Evolutionary conservation across 192 early-diverging fungal species (phyloP).

Genomic region (Coemansia sp.): DNA sequence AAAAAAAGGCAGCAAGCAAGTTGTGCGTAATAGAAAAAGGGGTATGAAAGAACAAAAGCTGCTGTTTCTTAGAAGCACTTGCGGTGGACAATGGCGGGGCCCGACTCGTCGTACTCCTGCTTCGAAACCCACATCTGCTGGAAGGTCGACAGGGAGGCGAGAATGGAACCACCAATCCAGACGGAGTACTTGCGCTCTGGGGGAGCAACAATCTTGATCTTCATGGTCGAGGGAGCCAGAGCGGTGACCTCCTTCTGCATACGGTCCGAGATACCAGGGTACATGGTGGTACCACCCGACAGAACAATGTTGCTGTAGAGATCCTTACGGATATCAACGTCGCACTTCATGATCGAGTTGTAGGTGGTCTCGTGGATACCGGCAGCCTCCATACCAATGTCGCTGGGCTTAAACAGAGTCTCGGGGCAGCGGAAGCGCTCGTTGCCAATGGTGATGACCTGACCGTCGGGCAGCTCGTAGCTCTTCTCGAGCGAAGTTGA

Average conservation of each 20-base stretch:
- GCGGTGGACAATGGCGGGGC: conserved; percentile 96
- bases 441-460: conserved; percentile 97
- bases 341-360: conserved; percentile 97
- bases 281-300: conserved; percentile 97
- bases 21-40: not conserved
- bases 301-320: conserved; percentile 96
- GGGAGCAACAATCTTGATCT: conserved; percentile 98
- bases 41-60: not conserved
- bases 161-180: conserved; percentile 98
- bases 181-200: conserved; percentile 99
- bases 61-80: conserved; percentile 83
- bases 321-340: conserved; percentile 94
- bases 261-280: conserved; percentile 94
- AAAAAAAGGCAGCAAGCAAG: conserved; percentile 8
- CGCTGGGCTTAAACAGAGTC: conserved; percentile 94
- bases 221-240: conserved; percentile 91
- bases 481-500: conserved; percentile 95
- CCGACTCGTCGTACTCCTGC: conserved; percentile 98
- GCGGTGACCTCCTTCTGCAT: conserved; percentile 98
- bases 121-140: conserved; percentile 99
- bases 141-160: conserved; percentile 97
- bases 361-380: conserved; percentile 98
- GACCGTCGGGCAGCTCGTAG: conserved; percentile 98
- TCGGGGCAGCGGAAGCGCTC: conserved; percentile 98
- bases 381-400: conserved; percentile 84